Base-by-base conservation (phyloP, 2,329 filamentous ascomycete species). In the Penicillium sp. region DNA sequence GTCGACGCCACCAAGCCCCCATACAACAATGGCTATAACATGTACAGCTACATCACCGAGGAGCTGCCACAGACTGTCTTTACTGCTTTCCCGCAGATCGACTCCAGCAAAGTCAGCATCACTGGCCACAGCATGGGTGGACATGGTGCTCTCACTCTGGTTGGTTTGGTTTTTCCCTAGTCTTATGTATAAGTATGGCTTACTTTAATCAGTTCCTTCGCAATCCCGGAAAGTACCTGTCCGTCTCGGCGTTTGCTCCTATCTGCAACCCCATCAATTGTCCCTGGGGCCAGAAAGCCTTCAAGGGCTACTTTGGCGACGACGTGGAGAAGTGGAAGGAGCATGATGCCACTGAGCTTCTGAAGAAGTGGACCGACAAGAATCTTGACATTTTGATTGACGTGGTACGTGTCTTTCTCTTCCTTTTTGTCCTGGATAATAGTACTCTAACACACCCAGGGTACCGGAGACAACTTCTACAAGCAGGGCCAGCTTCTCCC, bases 41-140 rank as follows among this genome's bases (percentile, higher is more conserved):
- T 98, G 93, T 89, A 97, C 76, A 82, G 79, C 52, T 98, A 98
- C 75, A 79, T 98, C 57, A 84, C 86, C n/a, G 70, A 79, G 44
- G 93, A 98, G 72, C 82, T 98, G n/a, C 91, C 90, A 0, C 73
- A 77, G 13, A 75, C 83, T 1, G 78, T 97, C 20, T 94, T 90
- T 69, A 69, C 70, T 24, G 77, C 80, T 22, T 95, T 89, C 71
- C 75, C 79, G 24, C 77, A 81, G 63, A 75, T 98, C 24, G 91
- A 97, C 68, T 63, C 69, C 0, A 70, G 62, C 23, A 78, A 85
- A 32, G 82, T 96, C 45, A 86, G 84, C 69, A 93, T 98, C 62
- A 88, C 87, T 32, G 93, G 93, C 5, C 93, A 98, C 74, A 90
- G 85, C 61, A 98, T 98, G 93, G 93, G 93, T 57, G 93, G 93